Base-by-base conservation (phyloP, 352 stramenopile species). In the Blastocystis sp. region DNA sequence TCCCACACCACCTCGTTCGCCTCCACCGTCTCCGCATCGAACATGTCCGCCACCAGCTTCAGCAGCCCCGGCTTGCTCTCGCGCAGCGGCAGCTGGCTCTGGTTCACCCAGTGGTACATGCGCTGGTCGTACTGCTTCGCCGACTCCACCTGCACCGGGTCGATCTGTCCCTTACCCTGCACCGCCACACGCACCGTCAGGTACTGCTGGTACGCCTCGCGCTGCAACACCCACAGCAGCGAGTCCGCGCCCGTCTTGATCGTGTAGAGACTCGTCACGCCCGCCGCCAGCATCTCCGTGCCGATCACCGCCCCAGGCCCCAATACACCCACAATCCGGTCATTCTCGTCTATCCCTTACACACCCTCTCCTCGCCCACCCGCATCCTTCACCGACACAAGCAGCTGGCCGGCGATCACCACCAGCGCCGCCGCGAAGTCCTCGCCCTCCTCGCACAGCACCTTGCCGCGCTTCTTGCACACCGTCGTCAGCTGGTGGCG, bases 31-130 rank as follows among this genome's bases (percentile, higher is more conserved):
- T 43, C 19, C 2, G 53, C 74, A 17, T 59, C 74, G 34, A 69
- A 84, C 21, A 84, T 40, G 21, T 84, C 74, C 19, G 52, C 60
- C 9, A 84, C 69, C 17, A 84, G 61, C 74, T 53, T 53, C 28
- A 84, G 56, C 10, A 67, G 17, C 53, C 66, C 52, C 11, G 53
- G 14, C 23, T 70, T 67, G 3, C 67, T 67, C 48, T 59, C 74
- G 10, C 7, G 28, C 21, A 84, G 52, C 41, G 74, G 74, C 45
- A 84, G 45, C 60, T 84, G 74, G 34, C 66, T 84, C n/a, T 34
- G n/a, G 11, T 84, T 84, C 34, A 84, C 74, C 74, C 74, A 84
- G 45, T 84, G 52, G 53, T 69, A 84, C 74, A 84, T 84, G 1
- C 3, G 9, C n/a, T 84, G 56, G 23, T 84, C 74, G 45, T 59